phyloP scores from a whole-genome alignment of 352 stramenopile species.

The Pythium aphanidermatum region DNA sequence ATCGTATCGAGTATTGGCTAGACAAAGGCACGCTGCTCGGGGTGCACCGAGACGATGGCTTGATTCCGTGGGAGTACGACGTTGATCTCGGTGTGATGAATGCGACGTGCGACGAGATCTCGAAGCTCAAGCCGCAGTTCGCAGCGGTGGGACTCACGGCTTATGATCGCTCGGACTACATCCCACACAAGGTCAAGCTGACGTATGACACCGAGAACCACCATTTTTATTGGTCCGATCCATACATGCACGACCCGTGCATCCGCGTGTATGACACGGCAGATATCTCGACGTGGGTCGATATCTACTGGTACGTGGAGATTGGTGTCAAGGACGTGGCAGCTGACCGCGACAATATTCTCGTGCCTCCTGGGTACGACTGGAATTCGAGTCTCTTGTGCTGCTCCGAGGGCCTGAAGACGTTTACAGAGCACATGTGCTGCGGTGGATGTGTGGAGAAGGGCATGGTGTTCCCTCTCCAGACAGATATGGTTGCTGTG shows the following conservation, averaged over 20 bases:
- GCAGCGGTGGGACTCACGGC: slow-evolving; percentile 46
- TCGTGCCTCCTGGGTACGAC: slow-evolving; percentile 58
- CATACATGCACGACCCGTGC: slow-evolving; percentile 65
- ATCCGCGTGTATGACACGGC: slow-evolving; percentile 64
- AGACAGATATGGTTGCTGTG: slow-evolving; percentile 37
- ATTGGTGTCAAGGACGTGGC: slow-evolving; percentile 35
- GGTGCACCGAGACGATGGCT: slow-evolving; percentile 53
- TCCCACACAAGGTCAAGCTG: slow-evolving; percentile 76
- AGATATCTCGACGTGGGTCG: slow-evolving; percentile 61
- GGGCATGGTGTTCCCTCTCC: slow-evolving; percentile 54
- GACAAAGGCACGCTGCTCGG: slow-evolving; percentile 75
- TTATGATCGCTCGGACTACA: slow-evolving; percentile 66
- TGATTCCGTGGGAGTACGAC: slow-evolving; percentile 81
- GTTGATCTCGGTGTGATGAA: slow-evolving; percentile 81
- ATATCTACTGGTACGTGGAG: slow-evolving; percentile 82
- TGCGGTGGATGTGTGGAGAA: slow-evolving; percentile 64
- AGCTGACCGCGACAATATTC: slow-evolving; percentile 33
- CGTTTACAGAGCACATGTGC: slow-evolving; percentile 66
- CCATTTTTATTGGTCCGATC: slow-evolving; percentile 75
- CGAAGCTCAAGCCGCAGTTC: slow-evolving; percentile 61
- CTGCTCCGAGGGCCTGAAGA: slow-evolving; percentile 59
- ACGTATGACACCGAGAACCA: slow-evolving; percentile 82
- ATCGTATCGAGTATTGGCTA: slow-evolving; percentile 78
- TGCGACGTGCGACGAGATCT: slow-evolving; percentile 57
- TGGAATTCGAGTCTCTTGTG: slow-evolving; percentile 58